A percentile compares a stretch with the other conserved stretches of the same genome.
phyloP scores from a whole-genome alignment of 1,284 basidiomycete genomes.

The Ceratobasidium theobromae region DNA sequence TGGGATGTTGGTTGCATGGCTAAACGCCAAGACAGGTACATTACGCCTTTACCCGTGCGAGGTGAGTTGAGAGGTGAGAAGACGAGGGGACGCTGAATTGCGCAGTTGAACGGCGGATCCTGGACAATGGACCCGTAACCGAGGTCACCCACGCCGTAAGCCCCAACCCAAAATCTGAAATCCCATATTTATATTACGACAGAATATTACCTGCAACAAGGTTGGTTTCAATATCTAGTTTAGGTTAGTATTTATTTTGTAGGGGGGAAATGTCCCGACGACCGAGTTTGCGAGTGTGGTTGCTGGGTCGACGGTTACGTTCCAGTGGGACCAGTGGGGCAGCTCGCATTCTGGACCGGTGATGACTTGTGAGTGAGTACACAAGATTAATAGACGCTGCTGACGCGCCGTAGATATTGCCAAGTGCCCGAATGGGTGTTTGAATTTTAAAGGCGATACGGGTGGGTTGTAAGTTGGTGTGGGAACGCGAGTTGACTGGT shows the following conservation, averaged over 20 bases:
- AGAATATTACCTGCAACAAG: slow-evolving; percentile 31
- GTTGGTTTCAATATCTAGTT: neutral
- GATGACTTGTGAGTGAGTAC: slow-evolving; percentile 13
- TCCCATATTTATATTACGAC: neutral
- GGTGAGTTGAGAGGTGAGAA: neutral
- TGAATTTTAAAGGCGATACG: slow-evolving; percentile 21
- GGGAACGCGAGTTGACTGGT: neutral
- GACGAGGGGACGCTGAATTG: too few relatives aligned
- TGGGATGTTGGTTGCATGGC: neutral
- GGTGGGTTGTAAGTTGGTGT: neutral
- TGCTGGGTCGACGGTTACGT: slow-evolving; percentile 8
- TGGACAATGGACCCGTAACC: slow-evolving; percentile 21
- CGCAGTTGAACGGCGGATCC: slow-evolving; percentile 5
- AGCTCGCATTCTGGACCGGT: slow-evolving; percentile 24
- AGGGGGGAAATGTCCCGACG: slow-evolving; percentile 4
- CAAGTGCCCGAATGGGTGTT: slow-evolving; percentile 26
- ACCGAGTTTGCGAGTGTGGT: neutral
- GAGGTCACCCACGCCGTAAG: slow-evolving; percentile 13
- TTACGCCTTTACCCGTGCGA: neutral
- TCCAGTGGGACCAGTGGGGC: slow-evolving; percentile 31
- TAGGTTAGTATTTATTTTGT: neutral
- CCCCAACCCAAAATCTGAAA: neutral
- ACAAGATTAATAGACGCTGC: too few relatives aligned
- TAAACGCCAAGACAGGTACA: neutral
- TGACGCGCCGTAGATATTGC: slow-evolving; percentile 7